Evolutionary conservation across 164 flowering plant species (phyloP), one percentile per base, ranked within the genome.

Genomic region (Malania oleifera): DNA sequence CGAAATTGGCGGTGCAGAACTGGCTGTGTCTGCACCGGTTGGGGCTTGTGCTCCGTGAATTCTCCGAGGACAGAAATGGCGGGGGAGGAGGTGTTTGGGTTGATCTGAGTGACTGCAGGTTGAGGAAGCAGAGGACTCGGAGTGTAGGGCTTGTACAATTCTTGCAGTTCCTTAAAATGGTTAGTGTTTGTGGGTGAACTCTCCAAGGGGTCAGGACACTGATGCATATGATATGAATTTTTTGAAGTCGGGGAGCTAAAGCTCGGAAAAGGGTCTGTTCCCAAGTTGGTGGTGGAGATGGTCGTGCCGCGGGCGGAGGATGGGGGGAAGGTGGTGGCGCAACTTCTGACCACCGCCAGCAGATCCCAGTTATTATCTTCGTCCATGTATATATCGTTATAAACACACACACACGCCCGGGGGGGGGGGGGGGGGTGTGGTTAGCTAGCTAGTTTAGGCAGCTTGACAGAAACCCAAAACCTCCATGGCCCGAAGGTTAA

Each of bases 271-370:
- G 6, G 18, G 56, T n/a, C n/a, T n/a, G 47, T 20, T 4, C 43
- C 12, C 25, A 2, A 38, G 3, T 13, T 23, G 25, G 11, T 22
- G 7, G 20, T 8, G 29, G 0, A 11, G 38, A 3, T 19, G 39
- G 1, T 27, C 27, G 45, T 1, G 43, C 54, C 22, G 39, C 50
- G 2, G 51, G 66, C 1, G 52, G 62, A 23, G 65, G 61, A 2
- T 20, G 65, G 4, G 26, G 51, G 0, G 31, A 15, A 9, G 18
- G 37, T 28, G 37, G 26, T 15, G 27, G 56, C 34, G 61, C 56
- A 65, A 46, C 70, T 56, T 50, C 64, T 61, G 41, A 73, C 76
- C 39, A 73, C 54, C 39, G 76, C 76, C 11, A 57, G 45, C 18
- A 69, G 55, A 58, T 73, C 76, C 76, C 76, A 68, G n/a, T 50